These are phyloP conservation scores for Ceratocystis ficicola DNA, from an alignment of 2,329 filamentous ascomycete species.

Conservation along the genomic window DNA sequence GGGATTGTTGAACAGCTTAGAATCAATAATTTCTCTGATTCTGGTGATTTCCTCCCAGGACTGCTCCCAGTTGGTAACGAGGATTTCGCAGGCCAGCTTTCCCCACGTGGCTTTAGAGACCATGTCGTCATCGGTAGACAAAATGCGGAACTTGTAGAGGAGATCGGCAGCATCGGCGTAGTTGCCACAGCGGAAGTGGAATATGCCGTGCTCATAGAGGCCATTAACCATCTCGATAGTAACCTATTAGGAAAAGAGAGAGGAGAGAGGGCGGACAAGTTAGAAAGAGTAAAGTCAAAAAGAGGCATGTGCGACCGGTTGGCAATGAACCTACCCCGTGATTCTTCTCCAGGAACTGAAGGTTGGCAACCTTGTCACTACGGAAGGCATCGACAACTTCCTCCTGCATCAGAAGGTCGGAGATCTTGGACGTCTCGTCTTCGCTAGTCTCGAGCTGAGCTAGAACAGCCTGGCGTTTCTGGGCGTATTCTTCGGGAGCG, in stretches of 20 bases:
- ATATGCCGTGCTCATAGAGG: conserved; percentile 90
- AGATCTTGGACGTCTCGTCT: conserved; percentile 79
- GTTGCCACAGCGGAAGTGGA: conserved; percentile 95
- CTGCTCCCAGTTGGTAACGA: conserved; percentile 88
- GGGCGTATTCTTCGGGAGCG: conserved; percentile 70
- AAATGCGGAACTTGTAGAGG: conserved; percentile 93
- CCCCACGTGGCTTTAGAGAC: conserved; percentile 93
- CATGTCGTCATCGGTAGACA: conserved; percentile 98
- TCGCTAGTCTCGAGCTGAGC: conserved; percentile 70
- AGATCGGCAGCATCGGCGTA: conserved; percentile 83
- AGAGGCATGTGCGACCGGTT: not conserved
- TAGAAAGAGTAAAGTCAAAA: not conserved
- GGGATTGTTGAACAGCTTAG: conserved; percentile 89
- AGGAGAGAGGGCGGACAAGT: not conserved
- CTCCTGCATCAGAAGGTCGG: conserved; percentile 72
- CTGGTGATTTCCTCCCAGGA: conserved; percentile 85
- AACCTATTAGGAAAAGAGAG: conserved; percentile 42
- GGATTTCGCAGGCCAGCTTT: conserved; percentile 90
- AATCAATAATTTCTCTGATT: conserved; percentile 85
- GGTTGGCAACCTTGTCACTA: conserved; percentile 96
- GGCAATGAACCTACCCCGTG: conserved; percentile 51
- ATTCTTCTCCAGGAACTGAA: conserved; percentile 94
- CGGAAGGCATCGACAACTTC: conserved; percentile 82
- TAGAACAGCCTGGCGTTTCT: conserved; percentile 82
- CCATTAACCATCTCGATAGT: conserved; percentile 92